phyloP scores from a whole-genome alignment of 768 basidiomycete species.

The Phylloporus arenicola region DNA sequence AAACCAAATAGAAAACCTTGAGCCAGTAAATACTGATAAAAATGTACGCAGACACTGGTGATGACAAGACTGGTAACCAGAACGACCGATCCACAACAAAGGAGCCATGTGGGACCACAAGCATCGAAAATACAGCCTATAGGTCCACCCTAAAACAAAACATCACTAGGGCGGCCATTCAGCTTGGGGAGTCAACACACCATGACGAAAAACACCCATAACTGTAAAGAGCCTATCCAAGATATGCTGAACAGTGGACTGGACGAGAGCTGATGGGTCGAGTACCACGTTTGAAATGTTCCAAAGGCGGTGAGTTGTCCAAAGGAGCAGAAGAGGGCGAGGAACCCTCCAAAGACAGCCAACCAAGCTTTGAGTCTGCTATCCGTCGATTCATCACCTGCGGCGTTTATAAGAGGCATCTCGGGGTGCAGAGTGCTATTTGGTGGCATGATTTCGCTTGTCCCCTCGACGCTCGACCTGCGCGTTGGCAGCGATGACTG shows the following conservation, averaged over 20 bases:
- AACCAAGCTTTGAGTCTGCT: constrained; percentile 34
- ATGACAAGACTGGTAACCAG: constrained; percentile 50
- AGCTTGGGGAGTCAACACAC: constrained; percentile 33
- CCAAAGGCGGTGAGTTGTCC: constrained; percentile 71
- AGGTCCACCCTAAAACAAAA: constrained; percentile 47
- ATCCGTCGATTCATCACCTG: not conserved
- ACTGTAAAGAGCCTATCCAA: constrained; percentile 66
- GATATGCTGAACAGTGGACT: constrained; percentile 53
- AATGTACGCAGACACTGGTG: constrained; percentile 52
- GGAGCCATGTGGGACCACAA: constrained; percentile 52
- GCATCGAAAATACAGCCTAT: constrained; percentile 57
- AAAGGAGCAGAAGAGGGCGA: constrained; percentile 64
- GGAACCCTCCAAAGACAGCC: constrained; percentile 58
- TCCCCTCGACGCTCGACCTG: constrained; percentile 21
- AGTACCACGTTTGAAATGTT: constrained; percentile 66
- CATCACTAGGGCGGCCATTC: not conserved
- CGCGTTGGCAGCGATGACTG: constrained; percentile 15
- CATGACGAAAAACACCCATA: constrained; percentile 66
- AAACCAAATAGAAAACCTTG: constrained; percentile 66
- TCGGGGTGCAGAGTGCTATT: constrained; percentile 22
- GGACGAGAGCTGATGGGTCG: constrained; percentile 49
- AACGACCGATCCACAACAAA: constrained; percentile 46
- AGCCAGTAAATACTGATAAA: constrained; percentile 56
- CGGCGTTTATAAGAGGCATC: constrained; percentile 9
- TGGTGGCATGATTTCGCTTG: constrained; percentile 17